phyloP scores from a whole-genome alignment of 1,139 yeast genomes.

The Debaryomycetaceae sp. region DNA sequence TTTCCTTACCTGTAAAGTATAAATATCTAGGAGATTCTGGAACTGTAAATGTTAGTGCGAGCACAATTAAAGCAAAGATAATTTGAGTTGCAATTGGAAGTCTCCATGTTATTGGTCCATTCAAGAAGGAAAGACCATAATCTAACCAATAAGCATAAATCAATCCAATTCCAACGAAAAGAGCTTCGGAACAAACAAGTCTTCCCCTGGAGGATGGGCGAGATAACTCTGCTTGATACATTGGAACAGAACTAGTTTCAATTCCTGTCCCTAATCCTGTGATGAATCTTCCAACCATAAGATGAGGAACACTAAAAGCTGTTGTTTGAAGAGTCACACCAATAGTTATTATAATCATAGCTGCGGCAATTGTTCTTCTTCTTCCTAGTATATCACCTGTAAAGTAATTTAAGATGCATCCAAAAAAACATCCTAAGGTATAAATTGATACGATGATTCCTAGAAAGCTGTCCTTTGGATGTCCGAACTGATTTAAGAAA shows the following conservation, averaged over 20 bases:
- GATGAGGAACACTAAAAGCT: constrained; percentile 19
- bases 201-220: constrained; percentile 20
- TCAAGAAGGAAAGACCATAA: constrained; percentile 17
- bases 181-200: constrained; percentile 42
- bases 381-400: constrained; percentile 25
- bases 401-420: constrained; percentile 55
- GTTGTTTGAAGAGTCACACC: constrained; percentile 23
- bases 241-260: constrained; percentile 19
- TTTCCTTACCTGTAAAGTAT: constrained; percentile 1
- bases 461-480: constrained; percentile 11
- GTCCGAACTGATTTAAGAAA: constrained; percentile 11
- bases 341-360: constrained; percentile 17
- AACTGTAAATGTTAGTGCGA: constrained; percentile 15
- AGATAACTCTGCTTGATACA: constrained; percentile 19
- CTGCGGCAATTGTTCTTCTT: constrained; percentile 17
- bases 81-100: constrained; percentile 35
- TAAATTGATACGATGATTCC: constrained; percentile 2
- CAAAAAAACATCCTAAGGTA: constrained; percentile 55
- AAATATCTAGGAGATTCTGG: constrained; percentile 2
- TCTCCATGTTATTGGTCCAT: constrained; percentile 21
- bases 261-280: constrained; percentile 24
- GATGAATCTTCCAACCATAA: constrained; percentile 25
- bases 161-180: constrained; percentile 43
- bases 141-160: constrained; percentile 25
- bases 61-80: constrained; percentile 12